Evolutionary conservation across 179 eudicot species (phyloP), one percentile per base, ranked within the genome.

Genomic region (Beta macrorhiza): DNA sequence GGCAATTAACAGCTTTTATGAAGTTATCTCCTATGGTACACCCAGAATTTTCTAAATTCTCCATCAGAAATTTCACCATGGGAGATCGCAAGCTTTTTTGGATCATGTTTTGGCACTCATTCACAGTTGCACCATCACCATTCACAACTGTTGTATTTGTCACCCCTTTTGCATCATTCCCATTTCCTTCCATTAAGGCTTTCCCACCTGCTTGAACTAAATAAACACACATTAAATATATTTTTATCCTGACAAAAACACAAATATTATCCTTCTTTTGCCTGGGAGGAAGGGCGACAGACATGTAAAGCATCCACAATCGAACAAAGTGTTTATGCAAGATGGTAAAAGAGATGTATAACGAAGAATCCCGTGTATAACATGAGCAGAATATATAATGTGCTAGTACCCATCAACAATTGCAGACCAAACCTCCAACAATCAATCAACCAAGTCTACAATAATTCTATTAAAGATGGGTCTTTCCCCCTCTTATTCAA

Each of bases 31-130:
- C 87, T 16, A 95, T 61, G 56, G 51, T 72, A 85, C 98, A 92
- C 71, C 99, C 96, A 42, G 93, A 79, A 84, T 92, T 92, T 83
- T 87, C 93, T 87, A 94, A 68, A 78, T 92, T 87, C 75, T 88
- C 96, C 79, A 76, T 83, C 77, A 94, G 83, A 79, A 93, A 94
- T 77, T 88, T 92, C 90, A 86, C 98, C 91, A 78, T 92, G 55
- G 97, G 99, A 80, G 90, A 87, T 89, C 89, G 87, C 61, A 92
- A 84, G 83, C 93, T 89, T 83, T 85, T 86, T 10, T 77, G 82
- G 20, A 92, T 87, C 91, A 89, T 89, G 44, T 82, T 81, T 83
- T 89, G 61, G 79, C 94, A 90, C 51, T 91, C 91, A n/a, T 82
- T 79, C 64, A 89, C 87, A 52, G 85, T 80, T 49, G 56, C 83